Conservation (phyloP, 2,329 filamentous ascomycete species). For the Plenodomus lindquistii region DNA sequence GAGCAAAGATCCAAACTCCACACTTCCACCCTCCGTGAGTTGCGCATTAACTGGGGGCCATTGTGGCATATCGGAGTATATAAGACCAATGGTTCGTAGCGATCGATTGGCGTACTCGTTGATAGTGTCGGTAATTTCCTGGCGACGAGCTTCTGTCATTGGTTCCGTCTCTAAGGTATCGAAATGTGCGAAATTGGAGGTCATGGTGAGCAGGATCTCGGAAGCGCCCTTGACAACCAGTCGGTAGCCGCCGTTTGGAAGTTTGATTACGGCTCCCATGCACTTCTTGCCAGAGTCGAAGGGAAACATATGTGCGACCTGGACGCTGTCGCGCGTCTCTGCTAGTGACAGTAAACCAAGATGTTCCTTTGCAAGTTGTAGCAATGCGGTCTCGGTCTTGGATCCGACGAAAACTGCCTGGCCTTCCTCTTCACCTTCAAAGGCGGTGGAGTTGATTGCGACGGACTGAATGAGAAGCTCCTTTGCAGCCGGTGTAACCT, state of each 20-base stretch:
- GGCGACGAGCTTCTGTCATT: constrained; percentile 16
- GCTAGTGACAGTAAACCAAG: constrained; percentile 56
- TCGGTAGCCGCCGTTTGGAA: constrained; percentile 53
- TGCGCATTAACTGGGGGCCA: constrained; percentile 38
- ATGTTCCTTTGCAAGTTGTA: constrained; percentile 56
- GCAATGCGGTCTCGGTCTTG: constrained; percentile 61
- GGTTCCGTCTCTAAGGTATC: constrained; percentile 18
- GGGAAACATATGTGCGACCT: constrained; percentile 56
- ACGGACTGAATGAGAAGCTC: constrained; percentile 35
- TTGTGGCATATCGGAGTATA: constrained; percentile 45
- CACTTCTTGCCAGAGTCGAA: constrained; percentile 61
- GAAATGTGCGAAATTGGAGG: constrained; percentile 31
- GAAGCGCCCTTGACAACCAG: constrained; percentile 61
- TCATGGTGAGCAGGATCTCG: constrained; percentile 57
- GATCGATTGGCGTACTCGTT: constrained; percentile 46
- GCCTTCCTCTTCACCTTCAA: constrained; percentile 50
- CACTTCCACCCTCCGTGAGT: constrained; percentile 23
- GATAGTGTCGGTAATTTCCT: constrained; percentile 37
- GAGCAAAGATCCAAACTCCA: constrained; percentile 25
- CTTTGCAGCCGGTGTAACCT: constrained; percentile 48
- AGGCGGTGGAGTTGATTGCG: constrained; percentile 57
- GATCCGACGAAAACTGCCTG: constrained; percentile 59
- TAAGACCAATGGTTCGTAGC: constrained; percentile 48
- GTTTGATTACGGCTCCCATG: constrained; percentile 60
- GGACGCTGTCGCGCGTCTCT: constrained; percentile 52